phyloP scores from a whole-genome alignment of 805 yeast genomes.

The Candida germanica region DNA sequence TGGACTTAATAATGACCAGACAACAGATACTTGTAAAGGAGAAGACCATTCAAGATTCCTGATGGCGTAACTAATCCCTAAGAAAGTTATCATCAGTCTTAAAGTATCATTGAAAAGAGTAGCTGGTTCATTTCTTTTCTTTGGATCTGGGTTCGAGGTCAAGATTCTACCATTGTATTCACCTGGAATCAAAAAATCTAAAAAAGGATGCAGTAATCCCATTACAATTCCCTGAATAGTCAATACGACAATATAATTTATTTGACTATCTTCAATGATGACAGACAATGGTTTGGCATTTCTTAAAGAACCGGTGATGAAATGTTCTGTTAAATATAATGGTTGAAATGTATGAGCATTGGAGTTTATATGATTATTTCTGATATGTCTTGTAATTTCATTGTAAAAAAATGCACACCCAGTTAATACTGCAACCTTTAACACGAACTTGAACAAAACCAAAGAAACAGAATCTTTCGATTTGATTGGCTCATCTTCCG shows the following conservation, averaged over 20 bases:
- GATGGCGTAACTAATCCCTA: conserved; percentile 71
- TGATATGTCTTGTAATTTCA: conserved; percentile 50
- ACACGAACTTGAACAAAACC: conserved; percentile 6
- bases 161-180: conserved; percentile 29
- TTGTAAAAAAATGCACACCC: conserved; percentile 52
- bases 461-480: conserved; percentile 2
- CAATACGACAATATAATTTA: conserved; percentile 15
- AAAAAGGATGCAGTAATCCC: conserved; percentile 51
- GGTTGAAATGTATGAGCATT: conserved; percentile 42
- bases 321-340: conserved; percentile 31
- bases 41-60: conserved; percentile 69
- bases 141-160: conserved; percentile 38
- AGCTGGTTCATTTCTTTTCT: conserved; percentile 19
- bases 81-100: conserved; percentile 53
- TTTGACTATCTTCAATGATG: neutral
- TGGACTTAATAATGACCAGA: conserved; percentile 62
- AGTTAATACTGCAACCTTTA: conserved; percentile 29
- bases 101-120: conserved; percentile 35
- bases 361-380: conserved; percentile 43
- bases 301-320: conserved; percentile 23
- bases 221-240: conserved; percentile 55
- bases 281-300: conserved; percentile 18
- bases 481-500: neutral
- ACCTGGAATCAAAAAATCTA: conserved; percentile 33
- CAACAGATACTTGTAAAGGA: conserved; percentile 58